phyloP scores from a whole-genome alignment of 169 alveolate species.

The Cryptosporidium xiaoi region DNA sequence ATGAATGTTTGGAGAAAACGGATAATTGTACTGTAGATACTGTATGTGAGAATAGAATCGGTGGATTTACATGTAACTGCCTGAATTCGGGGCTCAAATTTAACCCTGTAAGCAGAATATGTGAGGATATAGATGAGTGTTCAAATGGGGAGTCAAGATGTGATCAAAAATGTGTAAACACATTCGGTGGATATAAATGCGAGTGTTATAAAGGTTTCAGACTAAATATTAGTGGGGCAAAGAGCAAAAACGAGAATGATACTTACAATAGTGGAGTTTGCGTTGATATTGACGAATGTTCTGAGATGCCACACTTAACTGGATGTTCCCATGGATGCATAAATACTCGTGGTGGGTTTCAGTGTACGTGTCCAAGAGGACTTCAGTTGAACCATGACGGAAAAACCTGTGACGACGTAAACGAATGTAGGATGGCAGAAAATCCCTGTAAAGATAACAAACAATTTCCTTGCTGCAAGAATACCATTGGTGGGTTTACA shows the following conservation, averaged over 20 bases:
- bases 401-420: conserved; percentile 78
- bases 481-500: conserved; percentile 76
- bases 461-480: conserved; percentile 75
- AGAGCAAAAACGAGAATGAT: conserved; percentile 43
- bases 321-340: conserved; percentile 74
- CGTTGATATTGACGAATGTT: conserved; percentile 80
- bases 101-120: conserved; percentile 65
- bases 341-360: conserved; percentile 68
- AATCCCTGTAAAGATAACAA: conserved; percentile 53
- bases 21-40: conserved; percentile 38
- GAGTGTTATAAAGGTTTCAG: conserved; percentile 75
- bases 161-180: conserved; percentile 76
- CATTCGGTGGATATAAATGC: conserved; percentile 78
- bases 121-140: conserved; percentile 81
- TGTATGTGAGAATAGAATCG: conserved; percentile 73
- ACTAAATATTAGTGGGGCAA: conserved; percentile 6
- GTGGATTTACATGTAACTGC: conserved; percentile 76
- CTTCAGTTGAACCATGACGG: conserved; percentile 51
- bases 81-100: conserved; percentile 74
- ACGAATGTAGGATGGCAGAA: conserved; percentile 78
- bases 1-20: conserved; percentile 73
- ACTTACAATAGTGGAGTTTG: conserved; percentile 69
- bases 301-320: conserved; percentile 64
- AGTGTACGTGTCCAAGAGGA: conserved; percentile 78
- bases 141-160: conserved; percentile 73